Percentiles rank a stretch among this genome's conserved stretches.
Evolutionary conservation across 1,139 yeast genomes (phyloP).

Genomic region (Geotrichum bryndzae): DNA sequence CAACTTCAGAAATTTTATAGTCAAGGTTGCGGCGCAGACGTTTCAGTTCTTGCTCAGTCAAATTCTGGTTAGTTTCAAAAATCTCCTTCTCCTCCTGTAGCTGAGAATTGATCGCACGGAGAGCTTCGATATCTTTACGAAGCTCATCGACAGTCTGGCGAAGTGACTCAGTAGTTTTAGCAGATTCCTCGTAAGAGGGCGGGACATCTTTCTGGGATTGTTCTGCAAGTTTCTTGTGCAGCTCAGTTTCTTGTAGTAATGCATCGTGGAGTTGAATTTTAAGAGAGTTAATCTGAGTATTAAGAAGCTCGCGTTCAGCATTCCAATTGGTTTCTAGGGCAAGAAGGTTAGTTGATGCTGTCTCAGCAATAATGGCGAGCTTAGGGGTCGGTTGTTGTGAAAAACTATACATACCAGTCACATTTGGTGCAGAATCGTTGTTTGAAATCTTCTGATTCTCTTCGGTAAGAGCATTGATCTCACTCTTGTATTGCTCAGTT

Average conservation of each 20-base stretch:
- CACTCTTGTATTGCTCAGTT: not conserved
- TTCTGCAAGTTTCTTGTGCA: not conserved
- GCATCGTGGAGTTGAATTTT: not conserved
- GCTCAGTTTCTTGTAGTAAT: not conserved
- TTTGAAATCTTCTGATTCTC: not conserved
- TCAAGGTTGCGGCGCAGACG: conserved; percentile 1
- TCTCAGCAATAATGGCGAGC: conserved; percentile 35
- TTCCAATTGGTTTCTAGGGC: conserved; percentile 43
- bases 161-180: not conserved
- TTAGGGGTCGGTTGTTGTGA: conserved; percentile 38
- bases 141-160: not conserved
- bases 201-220: not conserved
- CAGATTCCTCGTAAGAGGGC: conserved; percentile 1
- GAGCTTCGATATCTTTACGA: not conserved
- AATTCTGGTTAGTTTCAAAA: not conserved
- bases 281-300: not conserved
- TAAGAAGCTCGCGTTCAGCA: conserved; percentile 30
- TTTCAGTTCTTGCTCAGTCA: conserved; percentile 5
- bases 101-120: not conserved
- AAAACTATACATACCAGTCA: conserved; percentile 25
- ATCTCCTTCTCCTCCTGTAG: conserved; percentile 1
- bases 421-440: not conserved
- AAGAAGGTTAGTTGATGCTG: conserved; percentile 33
- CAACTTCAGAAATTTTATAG: not conserved
- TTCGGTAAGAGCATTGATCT: not conserved